phyloP scores from a whole-genome alignment of 441 rosid species.

The Populus hybrid region DNA sequence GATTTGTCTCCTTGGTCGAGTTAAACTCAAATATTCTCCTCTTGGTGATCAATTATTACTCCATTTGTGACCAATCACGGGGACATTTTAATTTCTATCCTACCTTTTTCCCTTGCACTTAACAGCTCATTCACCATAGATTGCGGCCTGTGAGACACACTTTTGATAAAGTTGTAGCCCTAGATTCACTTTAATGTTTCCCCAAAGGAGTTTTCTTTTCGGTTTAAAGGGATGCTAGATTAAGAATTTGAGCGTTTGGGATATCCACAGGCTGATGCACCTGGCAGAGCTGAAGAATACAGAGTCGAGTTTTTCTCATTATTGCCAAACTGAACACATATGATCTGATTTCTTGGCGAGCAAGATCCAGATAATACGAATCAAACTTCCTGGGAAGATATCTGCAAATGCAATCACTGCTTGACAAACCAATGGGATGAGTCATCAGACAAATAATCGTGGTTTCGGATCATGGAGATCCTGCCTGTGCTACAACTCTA shows the following conservation, averaged over 20 bases:
- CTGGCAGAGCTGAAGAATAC: background rate
- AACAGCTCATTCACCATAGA: background rate
- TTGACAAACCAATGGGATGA: background rate
- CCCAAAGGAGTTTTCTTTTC: background rate
- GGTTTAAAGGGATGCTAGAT: background rate
- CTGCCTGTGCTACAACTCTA: background rate
- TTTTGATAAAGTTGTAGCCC: conserved; percentile 9
- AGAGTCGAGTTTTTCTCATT: background rate
- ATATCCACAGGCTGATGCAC: background rate
- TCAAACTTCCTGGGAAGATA: background rate
- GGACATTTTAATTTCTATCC: background rate
- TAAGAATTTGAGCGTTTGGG: background rate
- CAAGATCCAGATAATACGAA: background rate
- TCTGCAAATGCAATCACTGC: background rate
- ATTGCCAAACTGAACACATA: background rate
- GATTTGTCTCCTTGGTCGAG: background rate
- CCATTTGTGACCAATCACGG: background rate
- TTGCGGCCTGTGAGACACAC: conserved; percentile 3
- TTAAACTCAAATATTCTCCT: background rate
- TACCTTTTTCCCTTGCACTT: background rate
- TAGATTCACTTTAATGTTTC: conserved; percentile 5
- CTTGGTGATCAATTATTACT: background rate
- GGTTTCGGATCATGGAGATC: background rate
- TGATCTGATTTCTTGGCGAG: background rate
- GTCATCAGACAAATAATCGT: background rate